Evolutionary conservation across 768 basidiomycete species (phyloP).

Genomic region (Psilocybe sp.): DNA sequence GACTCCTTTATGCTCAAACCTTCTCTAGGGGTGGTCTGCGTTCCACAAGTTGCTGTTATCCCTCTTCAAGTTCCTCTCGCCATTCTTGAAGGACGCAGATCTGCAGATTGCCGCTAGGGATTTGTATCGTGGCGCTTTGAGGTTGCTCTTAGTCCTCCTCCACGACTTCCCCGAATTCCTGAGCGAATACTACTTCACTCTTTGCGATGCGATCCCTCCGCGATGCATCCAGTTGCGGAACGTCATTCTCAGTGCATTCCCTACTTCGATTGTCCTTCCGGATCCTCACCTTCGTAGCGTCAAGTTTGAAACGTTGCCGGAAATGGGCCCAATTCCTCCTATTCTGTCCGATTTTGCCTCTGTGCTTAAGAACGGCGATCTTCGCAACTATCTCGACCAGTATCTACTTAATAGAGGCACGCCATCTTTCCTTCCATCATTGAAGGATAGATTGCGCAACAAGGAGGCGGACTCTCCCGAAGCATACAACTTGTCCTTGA

Average conservation of each 20-base stretch:
- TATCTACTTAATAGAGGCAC: slow-evolving; percentile 77
- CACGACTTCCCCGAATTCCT: slow-evolving; percentile 99
- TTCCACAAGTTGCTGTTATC: slow-evolving; percentile 94
- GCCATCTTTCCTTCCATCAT: slow-evolving; percentile 67
- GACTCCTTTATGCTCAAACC: slow-evolving; percentile 6
- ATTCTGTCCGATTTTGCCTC: slow-evolving; percentile 90
- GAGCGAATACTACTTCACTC: slow-evolving; percentile 93
- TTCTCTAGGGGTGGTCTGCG: slow-evolving; percentile 80
- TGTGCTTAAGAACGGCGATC: slow-evolving; percentile 75
- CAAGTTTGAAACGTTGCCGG: slow-evolving; percentile 73
- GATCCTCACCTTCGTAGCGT: slow-evolving; percentile 80
- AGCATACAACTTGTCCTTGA: slow-evolving; percentile 81
- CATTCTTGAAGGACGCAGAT: slow-evolving; percentile 83
- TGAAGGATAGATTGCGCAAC: slow-evolving; percentile 73
- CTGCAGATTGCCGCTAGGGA: slow-evolving; percentile 79
- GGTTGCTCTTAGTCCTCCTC: slow-evolving; percentile 89
- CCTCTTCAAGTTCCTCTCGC: slow-evolving; percentile 91
- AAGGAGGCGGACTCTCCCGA: slow-evolving; percentile 43
- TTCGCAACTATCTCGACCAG: slow-evolving; percentile 79
- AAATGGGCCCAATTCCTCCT: slow-evolving; percentile 90
- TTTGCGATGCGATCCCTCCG: slow-evolving; percentile 90
- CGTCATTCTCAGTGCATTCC: slow-evolving; percentile 95
- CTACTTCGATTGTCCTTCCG: slow-evolving; percentile 74
- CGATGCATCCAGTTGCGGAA: slow-evolving; percentile 96
- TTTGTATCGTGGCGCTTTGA: slow-evolving; percentile 86